Conservation (phyloP, 768 basidiomycete genomes). For the Mycena epipterygia region DNA sequence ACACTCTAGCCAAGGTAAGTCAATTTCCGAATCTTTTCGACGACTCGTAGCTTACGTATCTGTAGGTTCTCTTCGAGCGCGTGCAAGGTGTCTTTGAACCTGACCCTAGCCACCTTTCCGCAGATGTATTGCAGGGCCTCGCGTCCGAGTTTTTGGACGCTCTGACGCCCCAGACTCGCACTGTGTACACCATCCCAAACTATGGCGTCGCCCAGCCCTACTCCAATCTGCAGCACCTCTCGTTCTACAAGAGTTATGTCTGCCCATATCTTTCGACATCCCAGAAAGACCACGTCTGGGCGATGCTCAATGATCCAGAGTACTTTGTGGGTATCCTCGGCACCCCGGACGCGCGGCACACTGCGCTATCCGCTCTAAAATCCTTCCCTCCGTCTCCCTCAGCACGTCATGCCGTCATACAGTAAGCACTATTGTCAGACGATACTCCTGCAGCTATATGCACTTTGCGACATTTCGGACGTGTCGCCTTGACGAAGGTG, state of each 20-base stretch:
- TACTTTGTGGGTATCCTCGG: conserved; percentile 15
- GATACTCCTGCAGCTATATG: conserved; percentile 28
- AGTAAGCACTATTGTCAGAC: conserved; percentile 14
- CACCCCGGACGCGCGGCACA: conserved; percentile 3
- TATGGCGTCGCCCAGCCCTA: conserved; percentile 33
- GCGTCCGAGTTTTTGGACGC: conserved; percentile 29
- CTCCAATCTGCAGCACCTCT: conserved; percentile 30
- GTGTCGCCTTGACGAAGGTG: conserved; percentile 28
- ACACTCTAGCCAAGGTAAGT: conserved; percentile 28
- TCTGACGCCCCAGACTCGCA: conserved; percentile 27
- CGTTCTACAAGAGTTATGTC: conserved; percentile 17
- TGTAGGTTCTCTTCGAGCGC: conserved; percentile 27
- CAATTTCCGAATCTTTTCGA: conserved; percentile 1
- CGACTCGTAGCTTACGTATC: conserved; percentile 6
- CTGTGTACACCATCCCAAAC: conserved; percentile 29
- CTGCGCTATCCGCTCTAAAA: conserved; percentile 8
- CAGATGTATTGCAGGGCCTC: conserved; percentile 13
- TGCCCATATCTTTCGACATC: conserved; percentile 5
- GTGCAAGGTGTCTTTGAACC: conserved; percentile 35
- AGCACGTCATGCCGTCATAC: conserved; percentile 27
- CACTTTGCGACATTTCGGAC: conserved; percentile 35
- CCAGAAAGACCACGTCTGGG: conserved; percentile 33
- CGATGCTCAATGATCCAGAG: conserved; percentile 26
- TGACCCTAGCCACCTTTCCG: conserved; percentile 34
- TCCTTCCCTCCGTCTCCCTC: conserved; percentile 29